Evolutionary conservation across 2,329 filamentous ascomycete species (phyloP).

Genomic region (Furcasterigmium sp.): DNA sequence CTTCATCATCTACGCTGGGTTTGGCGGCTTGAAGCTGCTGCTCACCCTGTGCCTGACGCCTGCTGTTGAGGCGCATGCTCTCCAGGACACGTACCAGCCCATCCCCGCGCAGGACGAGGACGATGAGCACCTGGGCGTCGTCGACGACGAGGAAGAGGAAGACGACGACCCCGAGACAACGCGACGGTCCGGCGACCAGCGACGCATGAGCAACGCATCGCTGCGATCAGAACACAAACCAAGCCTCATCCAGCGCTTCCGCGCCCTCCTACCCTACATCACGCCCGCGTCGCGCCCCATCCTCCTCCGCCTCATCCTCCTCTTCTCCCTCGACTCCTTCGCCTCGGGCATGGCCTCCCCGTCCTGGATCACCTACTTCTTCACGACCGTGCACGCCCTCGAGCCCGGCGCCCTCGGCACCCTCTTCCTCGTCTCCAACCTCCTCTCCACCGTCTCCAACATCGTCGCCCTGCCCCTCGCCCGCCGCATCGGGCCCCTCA

Average conservation of each 20-base stretch:
- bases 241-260: conserved; percentile 44
- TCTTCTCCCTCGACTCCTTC: conserved; percentile 44
- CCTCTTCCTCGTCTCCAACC: conserved; percentile 48
- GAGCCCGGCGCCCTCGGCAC: conserved; percentile 45
- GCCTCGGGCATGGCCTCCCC: conserved; percentile 63
- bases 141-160: neutral
- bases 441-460: conserved; percentile 46
- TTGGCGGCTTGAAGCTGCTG: conserved; percentile 53
- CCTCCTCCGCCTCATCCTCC: conserved; percentile 50
- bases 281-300: conserved; percentile 53
- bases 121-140: neutral
- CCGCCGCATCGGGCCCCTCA: conserved; percentile 55
- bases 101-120: neutral
- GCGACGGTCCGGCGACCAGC: neutral
- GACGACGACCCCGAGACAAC: neutral
- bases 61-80: neutral
- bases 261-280: conserved; percentile 47
- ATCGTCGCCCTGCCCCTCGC: conserved; percentile 49
- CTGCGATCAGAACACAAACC: neutral
- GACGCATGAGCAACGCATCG: too few species aligned
- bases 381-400: conserved; percentile 41
- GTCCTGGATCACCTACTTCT: conserved; percentile 55
- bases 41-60: conserved; percentile 43
- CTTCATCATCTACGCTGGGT: conserved; percentile 50
- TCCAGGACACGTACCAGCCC: neutral